phyloP scores from a whole-genome alignment of 2,329 filamentous ascomycete genomes.

The Cordyceps tenuipes region DNA sequence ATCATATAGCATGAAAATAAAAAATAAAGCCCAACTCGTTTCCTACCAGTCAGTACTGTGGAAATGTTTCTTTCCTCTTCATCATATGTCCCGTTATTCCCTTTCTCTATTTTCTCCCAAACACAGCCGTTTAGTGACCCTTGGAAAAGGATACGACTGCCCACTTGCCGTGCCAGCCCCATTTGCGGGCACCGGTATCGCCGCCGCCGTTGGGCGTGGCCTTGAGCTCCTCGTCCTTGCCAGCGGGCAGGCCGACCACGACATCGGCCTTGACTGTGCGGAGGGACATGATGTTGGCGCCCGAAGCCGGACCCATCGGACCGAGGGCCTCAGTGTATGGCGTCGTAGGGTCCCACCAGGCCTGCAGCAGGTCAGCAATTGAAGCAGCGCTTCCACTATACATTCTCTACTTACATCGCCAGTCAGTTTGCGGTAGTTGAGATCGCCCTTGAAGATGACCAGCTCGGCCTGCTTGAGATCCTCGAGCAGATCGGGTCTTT shows the following conservation, averaged over 20 bases:
- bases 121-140: constrained; percentile 19
- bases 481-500: constrained; percentile 58
- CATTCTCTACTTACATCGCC: constrained; percentile 59
- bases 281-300: constrained; percentile 75
- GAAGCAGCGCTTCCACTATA: background rate
- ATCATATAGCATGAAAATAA: constrained; percentile 8
- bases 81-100: background rate
- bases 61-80: background rate
- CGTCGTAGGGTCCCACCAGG: constrained; percentile 74
- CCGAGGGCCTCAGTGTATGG: constrained; percentile 80
- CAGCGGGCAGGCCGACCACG: constrained; percentile 75
- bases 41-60: background rate
- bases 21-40: background rate
- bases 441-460: constrained; percentile 92
- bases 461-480: constrained; percentile 79
- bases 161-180: constrained; percentile 96
- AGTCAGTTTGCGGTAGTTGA: constrained; percentile 92
- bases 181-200: constrained; percentile 64
- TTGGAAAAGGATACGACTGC: constrained; percentile 62
- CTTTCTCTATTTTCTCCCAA: background rate
- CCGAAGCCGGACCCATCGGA: constrained; percentile 71
- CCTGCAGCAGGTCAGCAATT: constrained; percentile 17
- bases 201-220: constrained; percentile 61
- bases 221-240: constrained; percentile 74
- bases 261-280: constrained; percentile 96